Evolutionary conservation across 345 rosid genomes (phyloP).

Genomic region (Psidium friedrichsthalianum): DNA sequence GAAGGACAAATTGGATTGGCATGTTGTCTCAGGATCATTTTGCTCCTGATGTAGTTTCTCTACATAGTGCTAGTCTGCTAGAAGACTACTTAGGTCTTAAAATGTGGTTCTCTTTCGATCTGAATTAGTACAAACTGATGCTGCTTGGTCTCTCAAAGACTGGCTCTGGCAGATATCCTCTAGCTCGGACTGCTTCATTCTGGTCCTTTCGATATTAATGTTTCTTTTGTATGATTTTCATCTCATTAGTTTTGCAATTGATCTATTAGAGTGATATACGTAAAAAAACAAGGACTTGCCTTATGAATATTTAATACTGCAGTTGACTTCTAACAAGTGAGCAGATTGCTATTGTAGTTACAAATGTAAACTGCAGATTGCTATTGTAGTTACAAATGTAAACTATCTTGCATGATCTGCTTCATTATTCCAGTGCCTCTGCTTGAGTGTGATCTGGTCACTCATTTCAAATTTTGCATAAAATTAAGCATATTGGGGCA

Average conservation of each 20-base stretch:
- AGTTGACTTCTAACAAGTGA: not conserved
- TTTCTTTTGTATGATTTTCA: not conserved
- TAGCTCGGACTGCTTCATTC: not conserved
- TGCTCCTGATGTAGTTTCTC: not conserved
- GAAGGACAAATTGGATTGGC: not conserved
- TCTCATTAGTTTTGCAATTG: not conserved
- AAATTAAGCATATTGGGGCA: conserved; percentile 22
- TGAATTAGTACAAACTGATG: not conserved
- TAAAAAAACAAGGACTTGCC: not conserved
- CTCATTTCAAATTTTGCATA: not conserved
- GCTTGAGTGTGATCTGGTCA: not conserved
- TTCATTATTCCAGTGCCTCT: not conserved
- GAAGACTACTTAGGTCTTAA: not conserved
- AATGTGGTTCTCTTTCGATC: not conserved
- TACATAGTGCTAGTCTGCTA: not conserved
- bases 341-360: not conserved
- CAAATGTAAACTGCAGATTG: not conserved
- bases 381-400: not conserved
- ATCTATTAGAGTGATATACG: not conserved
- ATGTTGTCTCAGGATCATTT: not conserved
- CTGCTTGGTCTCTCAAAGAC: not conserved
- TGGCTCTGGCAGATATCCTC: not conserved
- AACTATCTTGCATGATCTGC: not conserved
- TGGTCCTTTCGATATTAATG: not conserved
- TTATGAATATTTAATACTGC: not conserved